Evolutionary conservation across 2,329 filamentous ascomycete species (phyloP).

Genomic region (Colletotrichum lini): DNA sequence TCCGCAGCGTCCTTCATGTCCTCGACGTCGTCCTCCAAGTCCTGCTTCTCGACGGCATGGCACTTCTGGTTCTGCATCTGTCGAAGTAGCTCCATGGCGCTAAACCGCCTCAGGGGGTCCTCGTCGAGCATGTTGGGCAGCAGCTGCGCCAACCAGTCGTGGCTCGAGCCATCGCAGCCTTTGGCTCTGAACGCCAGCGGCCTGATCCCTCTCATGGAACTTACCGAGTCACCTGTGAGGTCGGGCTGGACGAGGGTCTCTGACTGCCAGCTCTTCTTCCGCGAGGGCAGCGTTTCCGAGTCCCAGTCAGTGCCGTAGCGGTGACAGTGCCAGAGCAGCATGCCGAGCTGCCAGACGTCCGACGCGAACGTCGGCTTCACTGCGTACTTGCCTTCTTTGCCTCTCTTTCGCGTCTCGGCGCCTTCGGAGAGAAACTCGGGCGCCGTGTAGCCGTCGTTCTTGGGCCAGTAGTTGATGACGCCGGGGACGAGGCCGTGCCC

Average conservation of each 20-base stretch:
- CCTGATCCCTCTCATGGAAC: background rate
- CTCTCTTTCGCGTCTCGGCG: background rate
- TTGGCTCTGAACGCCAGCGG: background rate
- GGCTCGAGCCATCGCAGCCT: background rate
- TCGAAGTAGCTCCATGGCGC: constrained; percentile 7
- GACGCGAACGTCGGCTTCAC: constrained; percentile 8
- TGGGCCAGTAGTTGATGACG: constrained; percentile 1
- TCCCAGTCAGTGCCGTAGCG: constrained; percentile 5
- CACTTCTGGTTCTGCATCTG: constrained; percentile 9
- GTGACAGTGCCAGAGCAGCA: constrained; percentile 22
- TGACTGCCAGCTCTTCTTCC: constrained; percentile 8
- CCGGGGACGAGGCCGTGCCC: constrained; percentile 31
- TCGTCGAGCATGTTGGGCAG: constrained; percentile 12
- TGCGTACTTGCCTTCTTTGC: rapidly evolving
- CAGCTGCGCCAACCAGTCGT: background rate
- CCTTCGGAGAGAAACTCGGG: constrained; percentile 19
- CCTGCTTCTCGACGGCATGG: background rate
- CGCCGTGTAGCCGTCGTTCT: constrained; percentile 1
- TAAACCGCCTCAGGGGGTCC: constrained; percentile 6
- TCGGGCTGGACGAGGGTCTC: background rate
- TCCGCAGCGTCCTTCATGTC: background rate
- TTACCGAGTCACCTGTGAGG: background rate
- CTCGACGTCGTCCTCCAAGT: background rate
- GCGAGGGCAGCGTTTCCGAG: background rate
- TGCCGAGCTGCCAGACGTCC: constrained; percentile 35